phyloP scores from a whole-genome alignment of 306 rosid species.

The Begonia masoniana region DNA sequence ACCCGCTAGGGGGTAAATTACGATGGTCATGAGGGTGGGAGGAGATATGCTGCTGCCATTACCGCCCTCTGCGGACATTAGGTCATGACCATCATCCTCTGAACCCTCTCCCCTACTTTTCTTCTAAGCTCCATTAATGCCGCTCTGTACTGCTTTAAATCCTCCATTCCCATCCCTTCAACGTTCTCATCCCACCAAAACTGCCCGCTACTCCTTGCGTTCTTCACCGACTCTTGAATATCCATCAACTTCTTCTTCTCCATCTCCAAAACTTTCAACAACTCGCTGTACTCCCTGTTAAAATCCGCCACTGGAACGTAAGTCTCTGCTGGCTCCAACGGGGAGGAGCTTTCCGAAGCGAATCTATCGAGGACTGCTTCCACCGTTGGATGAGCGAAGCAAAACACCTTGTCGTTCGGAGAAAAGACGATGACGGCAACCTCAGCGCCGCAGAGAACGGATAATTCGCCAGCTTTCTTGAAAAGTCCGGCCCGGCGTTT shows the following conservation, averaged over 20 bases:
- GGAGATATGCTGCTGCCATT: neutral
- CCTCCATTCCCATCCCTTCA: conserved; percentile 15
- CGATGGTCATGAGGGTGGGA: neutral
- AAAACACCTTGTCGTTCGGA: conserved; percentile 5
- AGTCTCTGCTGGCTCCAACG: neutral
- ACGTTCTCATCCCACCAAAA: conserved; percentile 43
- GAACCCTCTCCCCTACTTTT: conserved; percentile 11
- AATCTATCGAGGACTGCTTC: conserved; percentile 22
- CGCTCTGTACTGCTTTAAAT: conserved; percentile 16
- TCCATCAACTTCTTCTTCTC: conserved; percentile 19
- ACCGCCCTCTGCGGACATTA: neutral
- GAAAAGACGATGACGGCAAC: conserved; percentile 20
- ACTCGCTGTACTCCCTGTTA: conserved; percentile 17
- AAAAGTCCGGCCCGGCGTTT: no score
- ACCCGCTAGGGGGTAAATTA: no score
- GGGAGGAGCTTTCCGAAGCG: neutral
- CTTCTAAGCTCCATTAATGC: conserved; percentile 23
- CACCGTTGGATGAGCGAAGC: conserved; percentile 5
- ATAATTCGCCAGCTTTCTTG: conserved; percentile 24
- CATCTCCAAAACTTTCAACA: conserved; percentile 12
- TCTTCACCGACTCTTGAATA: neutral
- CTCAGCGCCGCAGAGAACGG: conserved; percentile 22
- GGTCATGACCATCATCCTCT: neutral
- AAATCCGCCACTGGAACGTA: conserved; percentile 3
- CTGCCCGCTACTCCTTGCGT: neutral